Percentiles rank a stretch among this genome's conserved stretches.
Conservation (phyloP, 192 early-diverging fungal genomes). For the Gonapodya prolifera region DNA sequence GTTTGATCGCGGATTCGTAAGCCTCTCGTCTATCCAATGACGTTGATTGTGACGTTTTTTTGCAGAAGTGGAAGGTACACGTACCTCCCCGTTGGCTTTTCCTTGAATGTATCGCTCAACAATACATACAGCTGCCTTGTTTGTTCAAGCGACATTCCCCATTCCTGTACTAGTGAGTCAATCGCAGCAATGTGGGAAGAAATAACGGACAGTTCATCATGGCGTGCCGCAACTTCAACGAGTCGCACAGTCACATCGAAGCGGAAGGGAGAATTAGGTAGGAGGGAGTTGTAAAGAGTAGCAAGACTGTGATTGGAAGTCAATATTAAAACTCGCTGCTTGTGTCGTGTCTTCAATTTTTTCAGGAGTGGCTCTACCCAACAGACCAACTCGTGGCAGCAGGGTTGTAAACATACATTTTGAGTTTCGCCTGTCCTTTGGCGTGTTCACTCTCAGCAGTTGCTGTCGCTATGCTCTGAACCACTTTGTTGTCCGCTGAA, state of each 20-base stretch:
- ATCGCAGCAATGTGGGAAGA: not conserved
- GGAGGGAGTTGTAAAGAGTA: not conserved
- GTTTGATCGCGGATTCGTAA: conserved; percentile 50
- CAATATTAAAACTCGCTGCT: no score
- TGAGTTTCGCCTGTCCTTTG: not conserved
- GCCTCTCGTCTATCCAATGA: not conserved
- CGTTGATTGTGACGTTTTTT: not conserved
- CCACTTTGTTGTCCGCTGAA: not conserved
- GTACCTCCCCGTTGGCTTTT: conserved; percentile 9
- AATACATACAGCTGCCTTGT: conserved; percentile 46
- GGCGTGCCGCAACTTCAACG: not conserved
- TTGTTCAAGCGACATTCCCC: conserved; percentile 18
- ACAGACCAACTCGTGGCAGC: no score
- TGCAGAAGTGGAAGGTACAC: not conserved
- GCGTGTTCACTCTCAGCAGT: not conserved
- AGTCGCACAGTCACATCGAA: not conserved
- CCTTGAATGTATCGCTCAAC: conserved; percentile 47
- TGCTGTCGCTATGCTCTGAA: not conserved
- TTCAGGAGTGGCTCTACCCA: no score
- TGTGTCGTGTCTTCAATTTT: no score
- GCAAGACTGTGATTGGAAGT: no score
- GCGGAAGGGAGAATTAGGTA: not conserved
- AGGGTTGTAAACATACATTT: not conserved
- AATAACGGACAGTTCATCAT: not conserved
- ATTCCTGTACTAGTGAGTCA: not conserved